These are phyloP conservation scores for Allantophomopsis cytisporea DNA, from an alignment of 2,329 filamentous ascomycete genomes.

Conservation along the genomic window DNA sequence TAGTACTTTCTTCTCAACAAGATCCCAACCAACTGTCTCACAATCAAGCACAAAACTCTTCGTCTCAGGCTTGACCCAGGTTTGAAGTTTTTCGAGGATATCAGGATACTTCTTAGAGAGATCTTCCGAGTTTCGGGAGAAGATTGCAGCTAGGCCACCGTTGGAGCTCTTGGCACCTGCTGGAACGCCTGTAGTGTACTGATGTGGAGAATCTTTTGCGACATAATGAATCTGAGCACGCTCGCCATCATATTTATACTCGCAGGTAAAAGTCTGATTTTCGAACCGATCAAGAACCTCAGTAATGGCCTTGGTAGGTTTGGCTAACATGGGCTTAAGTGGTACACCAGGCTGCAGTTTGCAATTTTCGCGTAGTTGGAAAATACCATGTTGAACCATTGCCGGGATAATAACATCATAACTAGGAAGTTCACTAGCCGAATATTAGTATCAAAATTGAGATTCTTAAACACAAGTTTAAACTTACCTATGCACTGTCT, in stretches of 20 bases:
- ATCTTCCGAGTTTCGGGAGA: conserved; percentile 95
- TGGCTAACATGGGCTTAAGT: conserved; percentile 95
- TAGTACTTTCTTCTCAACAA: conserved; percentile 85
- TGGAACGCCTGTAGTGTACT: conserved; percentile 49
- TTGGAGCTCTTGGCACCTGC: conserved; percentile 39
- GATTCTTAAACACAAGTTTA: neutral
- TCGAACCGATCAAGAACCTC: conserved; percentile 96
- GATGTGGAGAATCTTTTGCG: conserved; percentile 59
- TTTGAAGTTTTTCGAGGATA: conserved; percentile 73
- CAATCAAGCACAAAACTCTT: conserved; percentile 97
- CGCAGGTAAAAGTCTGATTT: conserved; percentile 88
- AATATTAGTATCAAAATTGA: conserved; percentile 17
- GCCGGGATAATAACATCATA: conserved; percentile 92
- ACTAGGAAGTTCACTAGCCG: conserved; percentile 71
- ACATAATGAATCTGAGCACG: conserved; percentile 98
- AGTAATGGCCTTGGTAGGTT: conserved; percentile 95
- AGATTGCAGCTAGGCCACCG: conserved; percentile 73
- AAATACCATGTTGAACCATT: conserved; percentile 75
- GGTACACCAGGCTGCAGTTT: conserved; percentile 89
- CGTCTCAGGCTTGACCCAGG: conserved; percentile 81
- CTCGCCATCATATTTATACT: conserved; percentile 98
- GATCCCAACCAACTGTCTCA: conserved; percentile 94
- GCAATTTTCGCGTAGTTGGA: conserved; percentile 70
- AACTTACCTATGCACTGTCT: conserved; percentile 72
- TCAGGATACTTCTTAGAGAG: conserved; percentile 96